Evolutionary conservation across 2,329 filamentous ascomycete species (phyloP).

Genomic region (Paradendryphiella salina): DNA sequence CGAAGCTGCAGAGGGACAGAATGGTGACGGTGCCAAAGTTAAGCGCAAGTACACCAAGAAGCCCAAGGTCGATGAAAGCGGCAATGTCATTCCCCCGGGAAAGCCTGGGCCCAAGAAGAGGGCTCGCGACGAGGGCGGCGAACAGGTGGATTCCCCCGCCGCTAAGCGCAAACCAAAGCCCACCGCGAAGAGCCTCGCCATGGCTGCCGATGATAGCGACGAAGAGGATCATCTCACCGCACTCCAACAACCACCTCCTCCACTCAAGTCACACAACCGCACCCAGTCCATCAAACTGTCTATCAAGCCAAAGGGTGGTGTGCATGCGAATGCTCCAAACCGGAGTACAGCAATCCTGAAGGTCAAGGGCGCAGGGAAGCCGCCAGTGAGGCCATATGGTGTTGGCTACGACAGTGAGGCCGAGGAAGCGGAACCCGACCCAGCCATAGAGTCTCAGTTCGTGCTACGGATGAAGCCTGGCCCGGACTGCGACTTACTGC

Average conservation of each 20-base stretch:
- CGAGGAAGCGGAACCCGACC: slow-evolving; percentile 84
- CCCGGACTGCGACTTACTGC: slow-evolving; percentile 81
- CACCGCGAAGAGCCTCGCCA: slow-evolving; percentile 39
- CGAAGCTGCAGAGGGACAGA: slow-evolving; percentile 31
- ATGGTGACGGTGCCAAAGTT: slow-evolving; percentile 44
- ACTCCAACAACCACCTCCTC: slow-evolving; percentile 11
- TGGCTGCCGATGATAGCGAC: slow-evolving; percentile 27
- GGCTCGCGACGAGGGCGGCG: slow-evolving; percentile 43
- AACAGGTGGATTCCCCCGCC: slow-evolving; percentile 30
- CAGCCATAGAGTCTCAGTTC: slow-evolving; percentile 86
- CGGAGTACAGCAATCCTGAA: slow-evolving; percentile 37
- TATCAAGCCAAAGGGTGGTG: slow-evolving; percentile 38
- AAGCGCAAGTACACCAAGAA: slow-evolving; percentile 53
- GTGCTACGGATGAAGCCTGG: slow-evolving; percentile 86
- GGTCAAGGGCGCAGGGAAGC: slow-evolving; percentile 42
- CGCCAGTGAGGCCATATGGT: slow-evolving; percentile 63
- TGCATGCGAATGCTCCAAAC: slow-evolving; percentile 16
- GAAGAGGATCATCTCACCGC: slow-evolving; percentile 32
- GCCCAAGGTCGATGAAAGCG: slow-evolving; percentile 39
- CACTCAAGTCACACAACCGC: slow-evolving; percentile 18
- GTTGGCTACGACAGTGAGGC: slow-evolving; percentile 97
- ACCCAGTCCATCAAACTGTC: slow-evolving; percentile 38
- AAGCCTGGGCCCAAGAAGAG: slow-evolving; percentile 43
- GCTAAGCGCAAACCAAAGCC: slow-evolving; percentile 45
- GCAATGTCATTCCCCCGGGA: slow-evolving; percentile 26